Conservation (phyloP, 139 green algal genomes). For the Chloropicon primus region DNA sequence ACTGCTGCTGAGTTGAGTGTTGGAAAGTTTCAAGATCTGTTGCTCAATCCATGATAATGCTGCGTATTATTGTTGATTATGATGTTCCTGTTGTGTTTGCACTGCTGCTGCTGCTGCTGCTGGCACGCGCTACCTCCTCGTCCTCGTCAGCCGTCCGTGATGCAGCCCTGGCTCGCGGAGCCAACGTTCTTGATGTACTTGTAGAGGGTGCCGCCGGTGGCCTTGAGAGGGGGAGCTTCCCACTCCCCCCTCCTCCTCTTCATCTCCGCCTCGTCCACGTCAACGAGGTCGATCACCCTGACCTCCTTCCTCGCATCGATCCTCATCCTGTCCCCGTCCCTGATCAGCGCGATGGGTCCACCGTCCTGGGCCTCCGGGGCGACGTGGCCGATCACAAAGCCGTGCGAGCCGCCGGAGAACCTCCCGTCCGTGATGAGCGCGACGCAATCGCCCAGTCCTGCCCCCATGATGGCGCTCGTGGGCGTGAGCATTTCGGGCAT, state of each 20-base stretch:
- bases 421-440: constrained; percentile 93
- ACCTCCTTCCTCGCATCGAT: constrained; percentile 63
- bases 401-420: constrained; percentile 91
- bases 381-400: constrained; percentile 96
- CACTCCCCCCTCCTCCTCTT: constrained; percentile 43
- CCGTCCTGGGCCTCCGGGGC: constrained; percentile 85
- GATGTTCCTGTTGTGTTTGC: too few relatives aligned
- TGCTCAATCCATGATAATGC: too few relatives aligned
- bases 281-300: constrained; percentile 60
- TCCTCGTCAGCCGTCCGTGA: constrained; percentile 92
- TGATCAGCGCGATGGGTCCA: constrained; percentile 76
- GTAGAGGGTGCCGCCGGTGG: constrained; percentile 71
- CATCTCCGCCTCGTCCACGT: constrained; percentile 56
- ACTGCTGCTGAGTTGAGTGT: too few relatives aligned
- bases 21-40: too few relatives aligned
- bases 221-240: constrained; percentile 65
- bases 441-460: constrained; percentile 78
- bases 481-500: constrained; percentile 99
- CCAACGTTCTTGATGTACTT: constrained; percentile 95
- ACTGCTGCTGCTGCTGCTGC: too few relatives aligned
- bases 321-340: constrained; percentile 79
- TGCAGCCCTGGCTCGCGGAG: constrained; percentile 68
- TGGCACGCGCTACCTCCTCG: too few relatives aligned
- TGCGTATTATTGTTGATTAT: too few relatives aligned
- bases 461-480: constrained; percentile 92